phyloP scores from a whole-genome alignment of 768 basidiomycete genomes.

The Boletus edulis region DNA sequence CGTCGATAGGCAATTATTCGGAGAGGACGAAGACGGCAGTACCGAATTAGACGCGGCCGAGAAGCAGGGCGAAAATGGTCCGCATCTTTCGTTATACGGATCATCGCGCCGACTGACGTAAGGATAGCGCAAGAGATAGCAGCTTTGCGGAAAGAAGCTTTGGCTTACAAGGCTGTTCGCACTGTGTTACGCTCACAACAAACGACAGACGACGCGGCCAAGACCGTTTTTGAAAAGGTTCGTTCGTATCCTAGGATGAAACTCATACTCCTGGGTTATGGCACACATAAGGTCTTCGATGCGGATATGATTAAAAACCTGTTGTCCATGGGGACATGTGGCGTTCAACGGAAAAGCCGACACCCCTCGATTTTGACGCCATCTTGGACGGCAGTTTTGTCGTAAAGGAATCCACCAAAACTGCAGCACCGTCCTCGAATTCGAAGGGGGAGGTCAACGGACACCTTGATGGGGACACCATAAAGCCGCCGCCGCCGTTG shows the following conservation, averaged over 20 bases:
- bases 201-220: conserved; percentile 51
- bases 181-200: conserved; percentile 51
- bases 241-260: background rate
- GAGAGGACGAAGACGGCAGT: conserved; percentile 82
- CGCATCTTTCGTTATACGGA: conserved; percentile 10
- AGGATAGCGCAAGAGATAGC: conserved; percentile 83
- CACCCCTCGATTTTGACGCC: no score
- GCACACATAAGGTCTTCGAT: no score
- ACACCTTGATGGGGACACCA: no score
- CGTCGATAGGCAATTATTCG: conserved; percentile 80
- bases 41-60: conserved; percentile 72
- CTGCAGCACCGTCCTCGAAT: no score
- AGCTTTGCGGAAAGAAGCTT: conserved; percentile 83
- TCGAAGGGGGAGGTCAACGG: no score
- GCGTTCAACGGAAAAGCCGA: no score
- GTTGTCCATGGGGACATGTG: no score
- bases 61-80: conserved; percentile 74
- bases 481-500: no score
- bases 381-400: no score
- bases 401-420: no score
- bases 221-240: conserved; percentile 84
- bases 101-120: background rate
- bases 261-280: no score
- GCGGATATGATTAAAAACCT: no score
- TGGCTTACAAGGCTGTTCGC: conserved; percentile 81